These are phyloP conservation scores for Herpetomonas samuelpessoai DNA, from an alignment of 208 protist genomes.

Conservation along the genomic window DNA sequence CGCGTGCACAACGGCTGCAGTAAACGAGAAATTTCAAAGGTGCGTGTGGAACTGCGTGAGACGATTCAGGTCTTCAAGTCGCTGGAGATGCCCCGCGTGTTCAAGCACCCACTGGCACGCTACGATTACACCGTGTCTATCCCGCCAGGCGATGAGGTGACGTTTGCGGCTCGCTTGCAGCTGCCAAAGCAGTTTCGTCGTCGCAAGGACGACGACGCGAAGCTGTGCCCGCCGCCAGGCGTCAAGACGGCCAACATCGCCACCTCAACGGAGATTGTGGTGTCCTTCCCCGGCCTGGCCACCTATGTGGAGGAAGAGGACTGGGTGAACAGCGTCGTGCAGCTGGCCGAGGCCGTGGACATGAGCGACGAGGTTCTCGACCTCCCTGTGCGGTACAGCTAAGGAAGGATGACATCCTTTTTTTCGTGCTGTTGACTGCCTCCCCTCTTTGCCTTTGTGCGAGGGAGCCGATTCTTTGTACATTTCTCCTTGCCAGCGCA, in stretches of 20 bases:
- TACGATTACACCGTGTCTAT: constrained; percentile 52
- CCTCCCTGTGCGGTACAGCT: constrained; percentile 52
- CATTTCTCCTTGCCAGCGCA: too few relatives aligned
- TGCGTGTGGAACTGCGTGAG: constrained; percentile 52
- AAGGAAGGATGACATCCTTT: constrained; percentile 2
- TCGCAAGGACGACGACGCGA: constrained; percentile 27
- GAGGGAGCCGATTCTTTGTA: neutral
- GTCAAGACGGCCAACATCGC: constrained; percentile 51
- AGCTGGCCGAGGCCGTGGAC: constrained; percentile 53
- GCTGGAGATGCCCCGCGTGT: constrained; percentile 32
- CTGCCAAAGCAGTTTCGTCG: constrained; percentile 47
- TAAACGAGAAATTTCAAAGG: constrained; percentile 20
- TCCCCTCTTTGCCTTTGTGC: neutral
- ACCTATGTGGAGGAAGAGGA: constrained; percentile 60
- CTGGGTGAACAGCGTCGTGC: constrained; percentile 32
- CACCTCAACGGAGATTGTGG: constrained; percentile 34
- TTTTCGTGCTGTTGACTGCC: neutral
- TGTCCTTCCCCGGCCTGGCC: constrained; percentile 46
- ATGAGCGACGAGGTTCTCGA: constrained; percentile 48
- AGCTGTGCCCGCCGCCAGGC: constrained; percentile 45
- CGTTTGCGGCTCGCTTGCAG: constrained; percentile 31
- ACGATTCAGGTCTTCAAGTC: constrained; percentile 57
- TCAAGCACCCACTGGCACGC: constrained; percentile 35
- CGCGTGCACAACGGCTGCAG: constrained; percentile 44
- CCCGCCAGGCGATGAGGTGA: constrained; percentile 32